These are phyloP conservation scores for Sarocladium strictum DNA, from an alignment of 2,329 filamentous ascomycete genomes.

Conservation along the genomic window DNA sequence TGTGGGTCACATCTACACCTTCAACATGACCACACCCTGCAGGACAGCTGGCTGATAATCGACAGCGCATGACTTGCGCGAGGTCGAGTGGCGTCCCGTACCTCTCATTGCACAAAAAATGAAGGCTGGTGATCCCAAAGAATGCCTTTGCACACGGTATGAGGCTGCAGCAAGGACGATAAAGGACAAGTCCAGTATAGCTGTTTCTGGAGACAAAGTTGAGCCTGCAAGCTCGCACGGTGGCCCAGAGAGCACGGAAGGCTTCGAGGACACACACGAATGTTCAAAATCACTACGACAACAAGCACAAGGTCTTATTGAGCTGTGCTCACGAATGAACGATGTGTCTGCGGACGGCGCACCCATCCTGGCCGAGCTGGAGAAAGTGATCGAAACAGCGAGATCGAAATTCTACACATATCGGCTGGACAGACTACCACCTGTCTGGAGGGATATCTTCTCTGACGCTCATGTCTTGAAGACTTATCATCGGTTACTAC, in stretches of 20 bases:
- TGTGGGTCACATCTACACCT: too few relatives aligned
- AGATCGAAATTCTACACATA: conserved; percentile 61
- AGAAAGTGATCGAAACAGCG: conserved; percentile 23
- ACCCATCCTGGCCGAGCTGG: neutral
- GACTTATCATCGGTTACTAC: conserved; percentile 36
- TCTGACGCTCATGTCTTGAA: conserved; percentile 64
- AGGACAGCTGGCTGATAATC: too few relatives aligned
- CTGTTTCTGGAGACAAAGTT: too few relatives aligned
- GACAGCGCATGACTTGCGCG: too few relatives aligned
- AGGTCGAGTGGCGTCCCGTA: too few relatives aligned
- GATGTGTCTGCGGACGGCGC: neutral
- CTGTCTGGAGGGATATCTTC: conserved; percentile 65
- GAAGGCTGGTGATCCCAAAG: neutral
- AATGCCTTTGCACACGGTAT: neutral
- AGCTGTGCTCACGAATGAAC: neutral
- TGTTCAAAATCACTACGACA: neutral
- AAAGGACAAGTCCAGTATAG: neutral
- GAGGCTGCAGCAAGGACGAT: neutral
- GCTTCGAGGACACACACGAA: neutral
- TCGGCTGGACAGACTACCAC: conserved; percentile 59
- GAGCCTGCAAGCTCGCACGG: neutral
- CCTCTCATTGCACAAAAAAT: too few relatives aligned
- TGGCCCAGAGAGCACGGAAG: neutral
- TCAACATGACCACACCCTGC: too few relatives aligned
- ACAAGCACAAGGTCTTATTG: neutral